These are phyloP conservation scores for Fusarium fujikuroi DNA, from an alignment of 2,329 filamentous ascomycete genomes.

Conservation along the genomic window DNA sequence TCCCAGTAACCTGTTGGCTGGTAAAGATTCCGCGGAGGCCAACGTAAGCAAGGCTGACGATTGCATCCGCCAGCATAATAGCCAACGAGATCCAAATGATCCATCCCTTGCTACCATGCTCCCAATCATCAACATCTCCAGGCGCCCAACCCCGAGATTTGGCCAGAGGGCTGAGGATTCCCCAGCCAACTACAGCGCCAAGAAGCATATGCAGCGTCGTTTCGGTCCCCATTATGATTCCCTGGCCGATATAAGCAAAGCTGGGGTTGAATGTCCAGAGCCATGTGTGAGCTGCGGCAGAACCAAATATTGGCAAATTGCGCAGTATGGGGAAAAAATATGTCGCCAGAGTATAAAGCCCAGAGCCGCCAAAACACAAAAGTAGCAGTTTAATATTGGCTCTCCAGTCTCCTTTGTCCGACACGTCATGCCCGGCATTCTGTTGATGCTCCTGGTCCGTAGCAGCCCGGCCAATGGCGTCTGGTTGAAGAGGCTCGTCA, in stretches of 20 bases:
- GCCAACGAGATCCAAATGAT: conserved; percentile 97
- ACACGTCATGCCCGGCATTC: conserved; percentile 38
- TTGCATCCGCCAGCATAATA: conserved; percentile 95
- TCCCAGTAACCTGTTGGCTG: conserved; percentile 1
- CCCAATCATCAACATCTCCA: conserved; percentile 88
- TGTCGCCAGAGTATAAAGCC: conserved; percentile 79
- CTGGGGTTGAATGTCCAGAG: conserved; percentile 97
- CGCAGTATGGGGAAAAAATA: conserved; percentile 91
- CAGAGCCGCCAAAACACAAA: conserved; percentile 68
- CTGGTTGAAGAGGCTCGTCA: conserved; percentile 33
- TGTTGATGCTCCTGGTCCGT: conserved; percentile 49
- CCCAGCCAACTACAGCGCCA: conserved; percentile 91
- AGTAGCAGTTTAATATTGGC: conserved; percentile 65
- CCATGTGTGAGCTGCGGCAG: conserved; percentile 79
- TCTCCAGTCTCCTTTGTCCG: conserved; percentile 50
- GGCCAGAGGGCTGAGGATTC: conserved; percentile 85
- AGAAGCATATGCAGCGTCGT: conserved; percentile 97
- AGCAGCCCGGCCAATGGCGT: conserved; percentile 40
- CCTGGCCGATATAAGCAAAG: conserved; percentile 96
- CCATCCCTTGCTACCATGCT: conserved; percentile 94
- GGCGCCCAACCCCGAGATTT: conserved; percentile 90
- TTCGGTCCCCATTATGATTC: conserved; percentile 97
- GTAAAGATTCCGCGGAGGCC: conserved; percentile 68
- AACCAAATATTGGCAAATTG: conserved; percentile 87
- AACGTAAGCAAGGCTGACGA: conserved; percentile 87